A percentile compares a stretch with the other conserved stretches of the same genome.
Conservation (phyloP, 1,139 yeast species). For the Debaryomycetaceae sp. region DNA sequence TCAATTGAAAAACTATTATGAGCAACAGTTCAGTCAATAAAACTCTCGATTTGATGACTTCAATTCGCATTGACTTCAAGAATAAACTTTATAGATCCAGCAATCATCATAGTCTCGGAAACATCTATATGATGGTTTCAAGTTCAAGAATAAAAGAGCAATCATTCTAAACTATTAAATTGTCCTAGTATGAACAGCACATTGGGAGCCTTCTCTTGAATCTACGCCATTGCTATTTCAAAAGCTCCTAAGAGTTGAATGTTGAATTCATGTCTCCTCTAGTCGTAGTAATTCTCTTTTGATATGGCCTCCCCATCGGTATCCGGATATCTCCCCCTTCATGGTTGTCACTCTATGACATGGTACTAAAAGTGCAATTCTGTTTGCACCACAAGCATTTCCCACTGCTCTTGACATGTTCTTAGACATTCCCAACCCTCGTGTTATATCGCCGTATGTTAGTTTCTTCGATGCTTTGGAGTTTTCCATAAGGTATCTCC, state of each 20-base stretch:
- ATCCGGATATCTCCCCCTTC: slow-evolving; percentile 18
- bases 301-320: slow-evolving; percentile 18
- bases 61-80: too few species aligned
- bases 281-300: slow-evolving; percentile 11
- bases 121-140: too few species aligned
- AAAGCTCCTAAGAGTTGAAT: background rate
- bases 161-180: too few species aligned
- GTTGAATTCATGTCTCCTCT: slow-evolving; percentile 3
- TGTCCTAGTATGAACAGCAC: too few species aligned
- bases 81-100: too few species aligned
- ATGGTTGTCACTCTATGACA: slow-evolving; percentile 22
- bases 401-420: slow-evolving; percentile 20
- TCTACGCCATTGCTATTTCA: too few species aligned
- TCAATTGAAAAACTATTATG: slow-evolving; percentile 18
- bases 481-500: slow-evolving; percentile 14
- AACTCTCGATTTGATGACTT: too few species aligned
- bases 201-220: too few species aligned
- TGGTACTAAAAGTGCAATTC: slow-evolving; percentile 21
- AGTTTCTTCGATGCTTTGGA: slow-evolving; percentile 13
- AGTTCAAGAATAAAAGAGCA: too few species aligned
- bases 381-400: slow-evolving; percentile 22
- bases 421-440: slow-evolving; percentile 11
- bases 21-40: background rate
- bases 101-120: too few species aligned
- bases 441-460: slow-evolving; percentile 16